Evolutionary conservation across 148 eudicot species (phyloP).

Genomic region (Arbutus unedo): DNA sequence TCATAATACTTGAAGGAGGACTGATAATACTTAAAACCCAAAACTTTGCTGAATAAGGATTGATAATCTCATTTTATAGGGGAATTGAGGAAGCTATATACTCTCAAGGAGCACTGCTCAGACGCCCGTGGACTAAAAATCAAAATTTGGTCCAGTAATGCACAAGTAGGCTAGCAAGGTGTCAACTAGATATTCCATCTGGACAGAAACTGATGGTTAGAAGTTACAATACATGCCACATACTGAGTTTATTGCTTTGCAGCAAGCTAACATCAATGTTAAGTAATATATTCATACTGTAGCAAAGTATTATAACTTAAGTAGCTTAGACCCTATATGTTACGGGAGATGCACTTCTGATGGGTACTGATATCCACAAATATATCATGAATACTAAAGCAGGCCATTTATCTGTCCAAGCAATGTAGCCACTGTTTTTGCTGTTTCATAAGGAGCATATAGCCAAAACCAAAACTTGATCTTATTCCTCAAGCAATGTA

Average conservation of each 20-base stretch:
- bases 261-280: not conserved
- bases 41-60: not conserved
- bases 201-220: not conserved
- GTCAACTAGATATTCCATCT: not conserved
- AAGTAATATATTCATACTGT: not conserved
- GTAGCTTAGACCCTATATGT: not conserved
- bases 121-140: not conserved
- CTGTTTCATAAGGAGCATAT: not conserved
- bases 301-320: not conserved
- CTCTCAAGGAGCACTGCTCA: not conserved
- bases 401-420: not conserved
- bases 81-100: not conserved
- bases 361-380: not conserved
- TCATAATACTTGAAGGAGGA: not conserved
- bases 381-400: not conserved
- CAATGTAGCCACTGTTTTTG: slow-evolving; percentile 1
- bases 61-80: not conserved
- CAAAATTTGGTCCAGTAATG: not conserved
- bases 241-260: not conserved
- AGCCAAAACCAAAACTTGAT: not conserved
- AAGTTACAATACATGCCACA: not conserved
- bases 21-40: not conserved
- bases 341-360: not conserved
- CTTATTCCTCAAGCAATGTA: slow-evolving; percentile 2
- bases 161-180: not conserved